Evolutionary conservation across 2,329 filamentous ascomycete genomes (phyloP).

Genomic region (Monilinia laxa): DNA sequence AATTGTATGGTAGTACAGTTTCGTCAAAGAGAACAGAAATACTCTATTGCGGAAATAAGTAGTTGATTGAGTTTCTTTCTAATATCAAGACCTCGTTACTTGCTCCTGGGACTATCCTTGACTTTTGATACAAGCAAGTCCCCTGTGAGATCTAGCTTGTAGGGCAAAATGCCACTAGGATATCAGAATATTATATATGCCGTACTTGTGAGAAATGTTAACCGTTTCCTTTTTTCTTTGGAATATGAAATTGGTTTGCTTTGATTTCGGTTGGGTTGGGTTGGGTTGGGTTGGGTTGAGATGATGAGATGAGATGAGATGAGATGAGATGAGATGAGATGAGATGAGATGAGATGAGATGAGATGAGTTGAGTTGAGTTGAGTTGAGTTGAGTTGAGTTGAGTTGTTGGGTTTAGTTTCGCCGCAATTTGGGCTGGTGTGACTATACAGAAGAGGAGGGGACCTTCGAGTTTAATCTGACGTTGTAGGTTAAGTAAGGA

Average conservation of each 20-base stretch:
- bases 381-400: too few species aligned
- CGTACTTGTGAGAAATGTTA: conserved; percentile 20
- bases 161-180: conserved; percentile 32
- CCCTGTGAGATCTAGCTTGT: conserved; percentile 34
- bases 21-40: conserved; percentile 20
- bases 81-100: conserved; percentile 34
- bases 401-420: not conserved
- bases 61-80: conserved; percentile 13
- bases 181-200: conserved; percentile 22
- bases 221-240: conserved; percentile 7
- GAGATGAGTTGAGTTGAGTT: too few species aligned
- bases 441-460: conserved; percentile 5
- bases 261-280: not conserved
- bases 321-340: too few species aligned
- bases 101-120: conserved; percentile 37
- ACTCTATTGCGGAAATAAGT: conserved; percentile 18
- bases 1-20: conserved; percentile 20
- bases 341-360: too few species aligned
- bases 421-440: conserved; percentile 12
- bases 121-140: conserved; percentile 33
- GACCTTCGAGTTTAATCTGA: conserved; percentile 15
- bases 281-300: too few species aligned
- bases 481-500: not conserved
- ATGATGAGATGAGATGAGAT: too few species aligned
- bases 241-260: too few species aligned